Conservation (phyloP, 805 yeast species). For the Saccharomycopsis selenospora region DNA sequence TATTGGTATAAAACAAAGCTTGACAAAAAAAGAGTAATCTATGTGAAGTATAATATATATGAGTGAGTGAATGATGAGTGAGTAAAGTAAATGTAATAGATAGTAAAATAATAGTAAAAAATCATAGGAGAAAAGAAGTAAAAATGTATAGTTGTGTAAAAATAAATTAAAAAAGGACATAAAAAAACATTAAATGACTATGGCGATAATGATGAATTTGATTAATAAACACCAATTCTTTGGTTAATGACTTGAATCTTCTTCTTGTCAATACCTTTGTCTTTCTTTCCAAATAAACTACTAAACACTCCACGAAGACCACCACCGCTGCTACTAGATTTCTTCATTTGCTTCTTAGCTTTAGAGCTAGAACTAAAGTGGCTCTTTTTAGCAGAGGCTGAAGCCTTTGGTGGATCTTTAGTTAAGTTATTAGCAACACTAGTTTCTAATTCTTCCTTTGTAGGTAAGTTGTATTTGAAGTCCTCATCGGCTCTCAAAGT, state of each 20-base stretch:
- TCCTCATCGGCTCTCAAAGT: constrained; percentile 17
- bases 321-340: constrained; percentile 4
- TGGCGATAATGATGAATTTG: too few relatives aligned
- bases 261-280: constrained; percentile 9
- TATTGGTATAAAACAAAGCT: too few relatives aligned
- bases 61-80: too few relatives aligned
- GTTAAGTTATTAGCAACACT: constrained; percentile 8
- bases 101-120: too few relatives aligned
- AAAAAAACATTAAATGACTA: too few relatives aligned
- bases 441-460: constrained; percentile 7
- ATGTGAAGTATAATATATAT: too few relatives aligned
- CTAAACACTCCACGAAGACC: constrained; percentile 10
- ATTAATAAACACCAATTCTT: constrained; percentile 15
- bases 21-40: too few relatives aligned
- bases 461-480: constrained; percentile 7
- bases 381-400: neutral
- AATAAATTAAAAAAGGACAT: too few relatives aligned
- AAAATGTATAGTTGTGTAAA: too few relatives aligned
- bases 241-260: constrained; percentile 17
- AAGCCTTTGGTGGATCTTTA: neutral
- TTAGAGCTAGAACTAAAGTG: neutral
- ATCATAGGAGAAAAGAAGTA: too few relatives aligned
- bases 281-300: constrained; percentile 13
- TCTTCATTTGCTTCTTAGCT: constrained; percentile 1
- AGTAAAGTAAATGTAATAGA: too few relatives aligned